Evolutionary conservation across 1,139 yeast genomes (phyloP), one percentile per base, ranked within the genome.

Genomic region (Taphrina confusa): DNA sequence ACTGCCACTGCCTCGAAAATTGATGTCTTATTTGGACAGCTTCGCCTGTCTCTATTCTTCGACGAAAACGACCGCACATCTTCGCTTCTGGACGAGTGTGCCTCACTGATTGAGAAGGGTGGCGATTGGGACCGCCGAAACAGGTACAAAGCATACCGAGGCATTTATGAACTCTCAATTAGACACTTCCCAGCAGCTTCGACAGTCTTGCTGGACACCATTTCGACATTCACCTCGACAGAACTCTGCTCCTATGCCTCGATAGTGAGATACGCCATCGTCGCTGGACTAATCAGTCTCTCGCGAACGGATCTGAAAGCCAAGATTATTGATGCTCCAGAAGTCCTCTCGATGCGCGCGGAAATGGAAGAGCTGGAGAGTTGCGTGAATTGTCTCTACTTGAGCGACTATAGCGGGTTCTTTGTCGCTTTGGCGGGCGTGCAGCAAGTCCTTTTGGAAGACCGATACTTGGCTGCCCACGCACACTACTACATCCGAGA

Each of bases 41-140:
- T 91, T 16, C 82, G 98, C 70, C 75, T 94, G 63, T 97, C 95
- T 23, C 85, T 90, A 70, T 91, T 92, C 74, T 92, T 81, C 72
- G 83, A 83, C 69, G 96, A 92, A 74, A 84, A 83, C 69, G 75
- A 76, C 12, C 82, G 81, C 66, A 87, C 87, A 47, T 80, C 84
- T 62, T 83, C 84, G 68, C 84, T 85, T 70, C 79, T 94, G 68
- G 95, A 86, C 61, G 84, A 84, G 66, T 82, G 85, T 40, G 83
- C 86, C 16, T 59, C 62, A 6, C 67, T 88, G 70, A 89, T 92
- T 69, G 98, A 92, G 69, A 86, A 89, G 69, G 98, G 98, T 57
- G 98, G 98, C 63, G 99, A 92, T 72, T 92, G 99, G 98, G 98
- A 94, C 75, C 87, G 98, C 73, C 83, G 96, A 70, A 92, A 94